phyloP scores from a whole-genome alignment of 164 flowering plant genomes.

The Chimonanthus salicifolius region DNA sequence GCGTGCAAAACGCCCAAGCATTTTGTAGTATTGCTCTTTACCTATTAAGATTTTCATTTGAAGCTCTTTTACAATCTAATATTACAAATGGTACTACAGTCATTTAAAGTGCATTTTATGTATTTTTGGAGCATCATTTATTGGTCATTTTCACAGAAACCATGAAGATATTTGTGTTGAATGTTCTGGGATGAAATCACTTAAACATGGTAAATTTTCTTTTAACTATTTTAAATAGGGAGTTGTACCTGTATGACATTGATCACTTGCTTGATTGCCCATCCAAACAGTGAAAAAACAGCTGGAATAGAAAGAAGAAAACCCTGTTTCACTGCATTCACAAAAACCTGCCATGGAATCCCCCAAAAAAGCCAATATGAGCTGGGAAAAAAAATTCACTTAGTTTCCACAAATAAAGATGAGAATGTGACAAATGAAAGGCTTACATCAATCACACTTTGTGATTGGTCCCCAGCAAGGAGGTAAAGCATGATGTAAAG shows the following conservation, averaged over 20 bases:
- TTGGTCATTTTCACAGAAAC: neutral
- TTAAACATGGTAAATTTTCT: neutral
- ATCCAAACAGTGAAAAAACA: constrained; percentile 51
- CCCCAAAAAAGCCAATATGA: constrained; percentile 4
- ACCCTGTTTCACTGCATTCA: constrained; percentile 22
- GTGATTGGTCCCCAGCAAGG: constrained; percentile 44
- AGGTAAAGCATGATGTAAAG: constrained; percentile 76
- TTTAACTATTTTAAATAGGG: neutral
- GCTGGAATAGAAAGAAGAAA: constrained; percentile 25
- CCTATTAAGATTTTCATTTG: too few species aligned
- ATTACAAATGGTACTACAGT: too few species aligned
- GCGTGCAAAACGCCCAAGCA: too few species aligned
- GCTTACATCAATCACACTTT: constrained; percentile 55
- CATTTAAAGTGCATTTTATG: too few species aligned
- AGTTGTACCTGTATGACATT: constrained; percentile 72
- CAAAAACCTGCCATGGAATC: constrained; percentile 33
- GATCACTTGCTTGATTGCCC: constrained; percentile 69
- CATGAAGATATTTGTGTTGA: too few species aligned
- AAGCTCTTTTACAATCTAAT: too few species aligned
- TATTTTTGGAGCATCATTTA: too few species aligned
- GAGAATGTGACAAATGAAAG: constrained; percentile 1
- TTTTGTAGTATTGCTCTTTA: too few species aligned
- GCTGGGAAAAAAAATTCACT: neutral
- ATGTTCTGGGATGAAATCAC: neutral
- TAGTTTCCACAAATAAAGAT: neutral